Base-by-base conservation (phyloP, 352 stramenopile genomes). In the Pythium oligandrum region DNA sequence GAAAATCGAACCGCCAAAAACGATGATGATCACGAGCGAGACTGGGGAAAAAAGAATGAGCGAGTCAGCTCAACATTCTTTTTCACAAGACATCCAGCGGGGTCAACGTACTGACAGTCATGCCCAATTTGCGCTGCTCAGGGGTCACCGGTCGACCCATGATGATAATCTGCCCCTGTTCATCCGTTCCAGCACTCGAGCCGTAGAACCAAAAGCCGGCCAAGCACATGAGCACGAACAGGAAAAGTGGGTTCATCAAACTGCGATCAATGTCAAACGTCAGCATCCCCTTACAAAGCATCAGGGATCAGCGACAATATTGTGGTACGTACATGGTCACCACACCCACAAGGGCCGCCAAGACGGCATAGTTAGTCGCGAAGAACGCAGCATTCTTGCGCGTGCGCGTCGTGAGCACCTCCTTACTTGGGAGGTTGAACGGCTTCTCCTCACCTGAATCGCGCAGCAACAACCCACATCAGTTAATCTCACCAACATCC, bases 221-320 rank as follows among this genome's bases (percentile, higher is more conserved):
- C 43, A 94, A 44, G 57, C 83, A 94, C 49, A 94, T 92, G 36
- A 94, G 69, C 26, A 90, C 79, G 67, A 94, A 94, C 7, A 94
- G 66, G 56, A 94, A 94, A 53, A 94, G 80, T 55, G 83, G 83
- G 59, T 94, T 94, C 44, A 94, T 51, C 51, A 93, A 44, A 47
- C 80, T 93, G 63, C 37, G 55, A 33, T 26, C 17, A 26, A 26
- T 26, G 17, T 26, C 17, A 26, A 26, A 26, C 17, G 17, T 26
- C 17, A 26, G 0, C 17, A 26, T 26, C 17, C 17, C 17, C 17
- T 26, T 26, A 26, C 17, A 26, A 26, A 26, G 17, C 17, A 26
- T 26, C 17, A 26, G 17, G 17, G 17, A 26, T 26, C 17, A 26
- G 17, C 17, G 17, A 26, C 17, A 32, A 39, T 33, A 37, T 4